phyloP scores from a whole-genome alignment of 1,284 basidiomycete genomes.

The Afroboletus lepidellus region DNA sequence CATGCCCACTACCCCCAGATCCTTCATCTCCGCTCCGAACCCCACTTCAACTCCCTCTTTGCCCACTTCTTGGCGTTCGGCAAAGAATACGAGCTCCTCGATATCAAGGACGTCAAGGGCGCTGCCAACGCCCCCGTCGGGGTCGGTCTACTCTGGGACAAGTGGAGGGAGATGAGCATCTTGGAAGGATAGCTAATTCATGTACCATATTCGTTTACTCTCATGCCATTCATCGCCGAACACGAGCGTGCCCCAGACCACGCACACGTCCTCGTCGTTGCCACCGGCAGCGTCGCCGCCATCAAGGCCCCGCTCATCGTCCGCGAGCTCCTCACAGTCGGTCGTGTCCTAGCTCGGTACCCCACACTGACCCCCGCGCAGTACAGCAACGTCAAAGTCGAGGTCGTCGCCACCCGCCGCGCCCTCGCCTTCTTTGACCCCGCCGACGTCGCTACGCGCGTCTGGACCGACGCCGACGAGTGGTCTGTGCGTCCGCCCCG shows the following conservation, averaged over 20 bases:
- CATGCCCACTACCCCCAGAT: constrained; percentile 93
- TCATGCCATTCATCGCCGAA: constrained; percentile 48
- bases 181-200: constrained; percentile 42
- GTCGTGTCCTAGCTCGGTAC: constrained; percentile 29
- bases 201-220: too few species aligned
- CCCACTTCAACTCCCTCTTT: constrained; percentile 97
- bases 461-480: constrained; percentile 93
- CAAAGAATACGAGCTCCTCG: constrained; percentile 89
- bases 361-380: constrained; percentile 30
- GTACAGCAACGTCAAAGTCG: constrained; percentile 74
- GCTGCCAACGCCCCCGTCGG: constrained; percentile 60
- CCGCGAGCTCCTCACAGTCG: constrained; percentile 66
- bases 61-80: constrained; percentile 96
- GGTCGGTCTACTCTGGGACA: constrained; percentile 85
- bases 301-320: constrained; percentile 93
- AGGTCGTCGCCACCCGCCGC: constrained; percentile 81
- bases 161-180: constrained; percentile 84
- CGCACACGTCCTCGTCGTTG: constrained; percentile 79
- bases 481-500: constrained; percentile 53
- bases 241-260: constrained; percentile 43
- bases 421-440: constrained; percentile 79
- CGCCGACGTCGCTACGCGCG: constrained; percentile 58
- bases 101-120: constrained; percentile 87
- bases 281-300: constrained; percentile 92
- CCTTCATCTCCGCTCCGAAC: constrained; percentile 91